Evolutionary conservation across 768 basidiomycete species (phyloP), one percentile per base, ranked within the genome.

Genomic region (Xerocomellus amylosporus): DNA sequence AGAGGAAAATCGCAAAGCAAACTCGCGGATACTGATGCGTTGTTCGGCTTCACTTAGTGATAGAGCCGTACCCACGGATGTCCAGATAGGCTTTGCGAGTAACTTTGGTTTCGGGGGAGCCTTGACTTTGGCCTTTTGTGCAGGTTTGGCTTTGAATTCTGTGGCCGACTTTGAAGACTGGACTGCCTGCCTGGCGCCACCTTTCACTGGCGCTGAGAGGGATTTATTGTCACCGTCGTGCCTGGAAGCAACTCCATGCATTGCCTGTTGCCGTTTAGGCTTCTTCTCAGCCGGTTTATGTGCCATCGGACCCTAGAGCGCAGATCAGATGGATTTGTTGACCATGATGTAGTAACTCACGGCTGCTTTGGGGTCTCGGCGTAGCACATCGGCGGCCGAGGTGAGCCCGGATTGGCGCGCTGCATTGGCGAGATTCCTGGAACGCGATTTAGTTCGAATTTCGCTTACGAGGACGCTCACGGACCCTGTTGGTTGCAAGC

Each of bases 1-100:
- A 28, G 75, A 72, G 2, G 75, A 73, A 58, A 91, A 91, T 33
- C 90, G 79, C 44, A 87, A 64, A 12, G 81, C 64, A 65, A 90
- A 93, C 69, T 92, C 90, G 53, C 90, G 83, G 40, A 91, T 85
- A 59, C 82, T 74, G 44, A 91, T 79, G 10, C 89, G 83, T 26
- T 78, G 75, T 57, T 87, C 77, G 1, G 78, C 82, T 38, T 81
- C 79, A 1, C 73, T 63, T 37, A 74, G 71, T 6, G 74, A 69
- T 14, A 87, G 71, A 30, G 58, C 61, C 13, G 76, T 73, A 1
- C 73, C 73, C 7, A 88, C 64, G 7, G 65, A 62, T 5, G 72
- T 79, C 89, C 89, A 91, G 44, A 54, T 71, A 70, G 38, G 85
- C 72, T 53, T 71, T 55, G 7, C 83, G 79, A 28, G 82, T 1